Base-by-base conservation (phyloP, 352 stramenopile genomes). In the Phytophthora aleatoria region DNA sequence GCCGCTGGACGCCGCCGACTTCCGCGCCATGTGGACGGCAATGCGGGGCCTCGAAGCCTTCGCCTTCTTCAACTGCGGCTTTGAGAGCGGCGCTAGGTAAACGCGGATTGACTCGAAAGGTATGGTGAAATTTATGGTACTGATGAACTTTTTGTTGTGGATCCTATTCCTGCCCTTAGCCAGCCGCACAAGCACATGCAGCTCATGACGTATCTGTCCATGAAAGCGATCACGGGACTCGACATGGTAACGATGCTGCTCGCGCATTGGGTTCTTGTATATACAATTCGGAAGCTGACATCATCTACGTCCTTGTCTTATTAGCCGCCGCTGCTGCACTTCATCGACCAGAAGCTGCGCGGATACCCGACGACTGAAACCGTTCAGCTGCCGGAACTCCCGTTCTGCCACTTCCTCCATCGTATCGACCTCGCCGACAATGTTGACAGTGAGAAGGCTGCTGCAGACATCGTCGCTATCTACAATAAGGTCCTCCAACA, bases 101-200 rank as follows among this genome's bases (percentile, higher is more conserved):
- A 12, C 13, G 16, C 1, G n/a, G 38, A 43, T 20, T n/a, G 5
- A 26, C 42, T 50, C 44, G 30, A 30, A 49, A 20, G 20, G 20
- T 24, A 16, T 47, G 2, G 16, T 54, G 16, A 1, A 48, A 27
- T 27, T 48, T 31, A 16, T 52, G n/a, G 13, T 52, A 55, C 36
- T 66, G 26, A 69, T 51, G 9, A 13, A 4, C 26, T 20, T 44
- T 39, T 39, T 71, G 11, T 49, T 69, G 5, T 66, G 42, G 12
- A 60, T 62, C 24, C 5, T 39, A 28, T 51, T 38, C 12, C 9
- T 51, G 1, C 6, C 16, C 28, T 12, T 56, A 94, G 84, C 53
- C 86, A 94, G 65, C 84, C 86, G n/a, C 83, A 92, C 70, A 94
- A 94, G 57, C 86, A 94, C 75, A 92, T 94, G 83, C 86, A 94